These are phyloP conservation scores for Populus nigra DNA, from an alignment of 345 rosid species.

Conservation along the genomic window DNA sequence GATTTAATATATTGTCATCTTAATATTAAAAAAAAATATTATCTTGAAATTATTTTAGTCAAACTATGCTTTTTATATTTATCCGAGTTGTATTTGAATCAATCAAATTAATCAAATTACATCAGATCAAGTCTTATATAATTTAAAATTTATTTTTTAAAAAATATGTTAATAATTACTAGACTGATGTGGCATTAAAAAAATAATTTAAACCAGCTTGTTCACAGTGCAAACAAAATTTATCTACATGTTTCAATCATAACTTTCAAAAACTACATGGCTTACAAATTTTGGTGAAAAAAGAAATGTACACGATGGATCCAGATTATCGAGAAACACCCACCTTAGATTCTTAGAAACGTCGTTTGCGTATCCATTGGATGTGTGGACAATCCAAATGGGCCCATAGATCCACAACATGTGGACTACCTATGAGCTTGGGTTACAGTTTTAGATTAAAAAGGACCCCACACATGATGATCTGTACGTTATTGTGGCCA, in stretches of 20 bases:
- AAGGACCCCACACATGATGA: neutral
- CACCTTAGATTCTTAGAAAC: neutral
- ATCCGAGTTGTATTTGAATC: no score
- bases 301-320: neutral
- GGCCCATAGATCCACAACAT: neutral
- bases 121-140: no score
- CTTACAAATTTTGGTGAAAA: neutral
- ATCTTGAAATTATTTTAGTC: no score
- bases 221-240: neutral
- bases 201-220: no score
- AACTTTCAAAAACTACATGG: conserved; percentile 2
- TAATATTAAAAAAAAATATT: no score
- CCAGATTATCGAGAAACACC: neutral
- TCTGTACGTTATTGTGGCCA: no score
- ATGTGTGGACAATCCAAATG: neutral
- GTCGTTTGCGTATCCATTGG: neutral
- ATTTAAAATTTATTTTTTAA: no score
- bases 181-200: no score
- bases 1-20: rapidly evolving
- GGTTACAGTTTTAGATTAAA: neutral
- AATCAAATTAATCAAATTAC: no score
- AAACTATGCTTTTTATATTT: no score
- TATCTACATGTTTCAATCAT: neutral
- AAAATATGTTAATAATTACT: no score
- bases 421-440: neutral